Conservation (phyloP, 768 basidiomycete species). For the Psilocybe azurescens region DNA sequence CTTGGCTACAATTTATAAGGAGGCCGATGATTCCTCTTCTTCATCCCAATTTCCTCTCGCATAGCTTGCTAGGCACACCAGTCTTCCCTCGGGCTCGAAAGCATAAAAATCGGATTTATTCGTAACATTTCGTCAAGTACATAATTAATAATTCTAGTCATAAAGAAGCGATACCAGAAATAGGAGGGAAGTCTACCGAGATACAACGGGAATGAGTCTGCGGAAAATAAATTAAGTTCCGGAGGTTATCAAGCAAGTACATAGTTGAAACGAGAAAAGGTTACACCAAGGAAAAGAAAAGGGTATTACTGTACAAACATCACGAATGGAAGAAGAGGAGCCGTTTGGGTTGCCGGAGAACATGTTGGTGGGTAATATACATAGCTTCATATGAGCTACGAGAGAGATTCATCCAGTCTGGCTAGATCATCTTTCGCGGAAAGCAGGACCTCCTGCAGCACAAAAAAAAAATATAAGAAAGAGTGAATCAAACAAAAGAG, state of each 20-base stretch:
- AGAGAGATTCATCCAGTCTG: conserved; percentile 40
- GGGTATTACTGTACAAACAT: background rate
- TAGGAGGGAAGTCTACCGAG: background rate
- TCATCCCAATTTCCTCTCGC: too few species aligned
- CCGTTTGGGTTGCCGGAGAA: background rate
- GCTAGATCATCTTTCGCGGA: conserved; percentile 59
- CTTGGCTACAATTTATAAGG: too few species aligned
- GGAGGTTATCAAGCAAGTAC: background rate
- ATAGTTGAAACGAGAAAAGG: background rate
- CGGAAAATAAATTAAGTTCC: conserved; percentile 1
- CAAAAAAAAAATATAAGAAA: conserved; percentile 3
- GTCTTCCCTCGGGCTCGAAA: too few species aligned
- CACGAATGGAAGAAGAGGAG: background rate
- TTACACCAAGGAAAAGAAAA: background rate
- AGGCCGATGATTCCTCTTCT: too few species aligned
- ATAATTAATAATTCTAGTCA: conserved; percentile 4
- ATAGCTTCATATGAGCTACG: conserved; percentile 7
- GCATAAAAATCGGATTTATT: too few species aligned
- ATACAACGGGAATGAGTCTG: background rate
- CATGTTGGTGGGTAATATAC: background rate
- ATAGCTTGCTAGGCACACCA: too few species aligned
- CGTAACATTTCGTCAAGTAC: background rate
- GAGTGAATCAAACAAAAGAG: background rate
- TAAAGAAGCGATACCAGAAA: too few species aligned
- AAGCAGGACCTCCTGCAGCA: conserved; percentile 51